Conservation (phyloP, 1,284 basidiomycete species). For the Kalmanozyma brasiliensis region DNA sequence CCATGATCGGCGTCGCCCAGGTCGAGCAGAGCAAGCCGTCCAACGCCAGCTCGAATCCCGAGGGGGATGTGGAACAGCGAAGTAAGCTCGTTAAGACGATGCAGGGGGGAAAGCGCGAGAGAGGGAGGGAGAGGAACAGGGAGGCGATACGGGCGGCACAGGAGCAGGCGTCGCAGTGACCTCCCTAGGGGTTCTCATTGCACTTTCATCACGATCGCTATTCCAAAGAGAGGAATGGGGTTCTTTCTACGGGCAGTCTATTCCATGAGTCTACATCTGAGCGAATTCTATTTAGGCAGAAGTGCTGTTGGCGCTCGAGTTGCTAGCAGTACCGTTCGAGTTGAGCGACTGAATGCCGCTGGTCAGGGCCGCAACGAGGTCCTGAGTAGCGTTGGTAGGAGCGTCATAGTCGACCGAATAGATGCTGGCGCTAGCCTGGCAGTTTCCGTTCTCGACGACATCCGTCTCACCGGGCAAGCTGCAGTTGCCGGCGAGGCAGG, state of each 20-base stretch:
- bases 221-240: background rate
- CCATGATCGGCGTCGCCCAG: constrained; percentile 35
- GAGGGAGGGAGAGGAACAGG: constrained; percentile 54
- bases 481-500: constrained; percentile 55
- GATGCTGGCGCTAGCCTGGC: constrained; percentile 51
- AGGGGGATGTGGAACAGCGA: constrained; percentile 34
- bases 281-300: background rate
- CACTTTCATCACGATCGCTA: too few species aligned
- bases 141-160: constrained; percentile 44
- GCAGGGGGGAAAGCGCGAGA: constrained; percentile 55
- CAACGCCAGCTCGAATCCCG: constrained; percentile 21
- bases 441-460: constrained; percentile 38
- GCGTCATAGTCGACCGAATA: constrained; percentile 62
- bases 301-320: background rate
- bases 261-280: too few species aligned
- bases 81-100: constrained; percentile 55
- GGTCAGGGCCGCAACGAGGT: constrained; percentile 13
- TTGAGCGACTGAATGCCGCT: constrained; percentile 28
- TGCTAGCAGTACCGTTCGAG: too few species aligned
- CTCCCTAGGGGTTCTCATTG: too few species aligned
- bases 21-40: constrained; percentile 27
- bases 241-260: background rate
- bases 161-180: constrained; percentile 22
- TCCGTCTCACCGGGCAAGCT: constrained; percentile 58
- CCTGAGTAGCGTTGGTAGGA: constrained; percentile 18